A percentile compares a stretch with the other conserved stretches of the same genome.
phyloP scores from a whole-genome alignment of 495 filamentous ascomycete species.

The Podospora pseudocomata region DNA sequence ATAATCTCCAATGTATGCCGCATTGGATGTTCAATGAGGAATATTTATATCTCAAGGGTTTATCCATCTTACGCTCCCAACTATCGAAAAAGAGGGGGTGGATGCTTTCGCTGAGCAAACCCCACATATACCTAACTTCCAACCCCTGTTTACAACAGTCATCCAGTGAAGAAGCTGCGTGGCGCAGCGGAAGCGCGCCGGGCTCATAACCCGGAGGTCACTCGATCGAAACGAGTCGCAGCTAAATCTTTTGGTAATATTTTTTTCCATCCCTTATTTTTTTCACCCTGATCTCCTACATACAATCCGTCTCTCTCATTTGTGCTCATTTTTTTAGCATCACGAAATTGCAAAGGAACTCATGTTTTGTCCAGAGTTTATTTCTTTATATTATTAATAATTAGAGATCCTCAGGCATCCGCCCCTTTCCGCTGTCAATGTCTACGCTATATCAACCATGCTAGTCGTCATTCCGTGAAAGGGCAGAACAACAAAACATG shows the following conservation, averaged over 20 bases:
- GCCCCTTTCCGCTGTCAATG: background rate
- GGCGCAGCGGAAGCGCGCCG: slow-evolving; percentile 4
- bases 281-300: too few relatives aligned
- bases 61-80: too few relatives aligned
- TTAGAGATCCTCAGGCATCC: background rate
- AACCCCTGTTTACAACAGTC: background rate
- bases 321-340: too few relatives aligned
- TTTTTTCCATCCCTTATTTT: background rate
- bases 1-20: too few relatives aligned
- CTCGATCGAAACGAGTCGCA: slow-evolving; percentile 5
- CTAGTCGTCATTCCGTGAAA: background rate
- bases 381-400: background rate
- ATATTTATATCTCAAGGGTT: too few relatives aligned
- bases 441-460: background rate
- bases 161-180: background rate
- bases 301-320: too few relatives aligned
- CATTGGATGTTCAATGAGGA: too few relatives aligned
- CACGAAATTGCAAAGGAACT: too few relatives aligned
- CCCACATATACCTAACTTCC: background rate
- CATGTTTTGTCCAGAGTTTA: background rate
- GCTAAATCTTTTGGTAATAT: background rate
- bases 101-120: too few relatives aligned
- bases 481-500: background rate
- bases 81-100: too few relatives aligned
- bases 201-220: slow-evolving; percentile 4